Evolutionary conservation across 169 alveolate genomes (phyloP), one percentile per base, ranked within the genome.

Genomic region (Perkinsus olseni): DNA sequence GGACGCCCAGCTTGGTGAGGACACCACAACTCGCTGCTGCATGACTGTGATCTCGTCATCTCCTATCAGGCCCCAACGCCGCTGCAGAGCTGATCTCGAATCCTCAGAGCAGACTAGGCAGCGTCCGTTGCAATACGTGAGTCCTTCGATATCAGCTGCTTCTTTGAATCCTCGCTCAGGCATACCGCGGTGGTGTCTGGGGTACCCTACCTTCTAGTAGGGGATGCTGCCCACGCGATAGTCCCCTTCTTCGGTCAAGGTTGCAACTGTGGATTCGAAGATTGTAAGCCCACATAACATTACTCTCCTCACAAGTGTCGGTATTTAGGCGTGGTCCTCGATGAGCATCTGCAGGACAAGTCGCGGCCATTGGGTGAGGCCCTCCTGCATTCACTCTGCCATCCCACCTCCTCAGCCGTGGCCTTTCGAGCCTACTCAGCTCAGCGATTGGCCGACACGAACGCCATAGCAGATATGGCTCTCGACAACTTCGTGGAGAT

Each of bases 211-310:
- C n/a, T 62, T 4, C 91, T 94, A 24, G 37, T 92, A 0, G 95
- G 95, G 39, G 95, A 94, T 45, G 74, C 93, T 24, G 94, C 95
- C 4, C 95, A 94, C 31, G 95, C 95, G 4, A 94, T 94, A 74
- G 92, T 93, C 74, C 95, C 95, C 8, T 94, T 94, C 40, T 94
- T 93, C 74, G 95, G 95, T 3, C 92, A 94, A 74, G 95, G 95
- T 0, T 91, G 93, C 50, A 94, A 94, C 94, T 92, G 94, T 51
- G 95, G 95, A 0, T 92, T 94, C 28, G 95, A 94, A 36, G 95
- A 94, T 92, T 94, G 95, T 62, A 62, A 8, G 31, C 24, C 62
- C 24, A 45, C 17, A 45, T n/a, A n/a, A n/a, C n/a, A n/a, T n/a
- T n/a, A n/a, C n/a, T n/a, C n/a, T n/a, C n/a, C n/a, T n/a, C n/a